Conservation (phyloP, 371 early-diverging fungal species). For the Lichtheimia hyalospora region DNA sequence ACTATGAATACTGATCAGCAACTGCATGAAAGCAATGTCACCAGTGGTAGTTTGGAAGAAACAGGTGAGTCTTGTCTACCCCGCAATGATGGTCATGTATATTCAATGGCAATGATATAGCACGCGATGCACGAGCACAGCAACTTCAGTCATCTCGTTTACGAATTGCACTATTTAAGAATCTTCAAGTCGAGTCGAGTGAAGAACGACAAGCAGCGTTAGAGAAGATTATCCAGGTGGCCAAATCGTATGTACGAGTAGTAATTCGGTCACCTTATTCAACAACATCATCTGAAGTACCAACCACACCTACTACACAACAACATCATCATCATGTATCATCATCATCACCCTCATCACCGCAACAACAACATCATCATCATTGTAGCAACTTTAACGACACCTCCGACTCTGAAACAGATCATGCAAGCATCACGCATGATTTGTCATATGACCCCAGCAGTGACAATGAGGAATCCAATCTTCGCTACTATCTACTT, state of each 20-base stretch:
- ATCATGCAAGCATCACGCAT: constrained; percentile 7
- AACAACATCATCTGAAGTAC: constrained; percentile 15
- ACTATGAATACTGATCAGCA: no score
- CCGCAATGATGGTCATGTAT: no score
- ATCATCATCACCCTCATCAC: constrained; percentile 2
- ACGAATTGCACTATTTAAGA: constrained; percentile 47
- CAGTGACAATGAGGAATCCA: constrained; percentile 26
- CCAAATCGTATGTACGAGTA: constrained; percentile 40
- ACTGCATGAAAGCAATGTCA: no score
- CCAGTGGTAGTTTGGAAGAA: no score
- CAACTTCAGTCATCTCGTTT: constrained; percentile 46
- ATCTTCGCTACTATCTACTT: constrained; percentile 47
- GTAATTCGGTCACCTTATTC: constrained; percentile 32
- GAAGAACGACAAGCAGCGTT: constrained; percentile 34
- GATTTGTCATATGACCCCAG: constrained; percentile 19
- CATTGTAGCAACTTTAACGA: background rate
- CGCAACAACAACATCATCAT: background rate
- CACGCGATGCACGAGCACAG: constrained; percentile 40
- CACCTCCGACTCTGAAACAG: constrained; percentile 5
- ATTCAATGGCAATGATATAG: constrained; percentile 7
- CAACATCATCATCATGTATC: background rate
- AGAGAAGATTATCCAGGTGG: constrained; percentile 49
- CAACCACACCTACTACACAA: constrained; percentile 22
- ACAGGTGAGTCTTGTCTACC: no score
- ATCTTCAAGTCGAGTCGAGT: constrained; percentile 41